phyloP scores from a whole-genome alignment of 352 stramenopile species.

The Globisporangium carolinianum region DNA sequence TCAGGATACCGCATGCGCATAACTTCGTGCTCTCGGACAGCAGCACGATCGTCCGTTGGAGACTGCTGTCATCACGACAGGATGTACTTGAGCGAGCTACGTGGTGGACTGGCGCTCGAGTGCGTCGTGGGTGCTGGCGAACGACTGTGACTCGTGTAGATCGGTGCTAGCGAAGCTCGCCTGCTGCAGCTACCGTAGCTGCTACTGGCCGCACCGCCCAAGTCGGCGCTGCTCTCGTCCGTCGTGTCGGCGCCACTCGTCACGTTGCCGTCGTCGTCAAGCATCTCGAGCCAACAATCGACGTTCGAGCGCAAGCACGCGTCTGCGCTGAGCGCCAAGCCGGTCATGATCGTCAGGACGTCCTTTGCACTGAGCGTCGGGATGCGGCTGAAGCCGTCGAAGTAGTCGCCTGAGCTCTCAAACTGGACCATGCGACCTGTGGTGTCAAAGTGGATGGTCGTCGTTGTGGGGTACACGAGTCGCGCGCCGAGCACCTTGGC shows the following conservation, averaged over 20 bases:
- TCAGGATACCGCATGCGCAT: conserved; percentile 9
- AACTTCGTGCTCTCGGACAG: too few relatives aligned
- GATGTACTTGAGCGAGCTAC: background rate
- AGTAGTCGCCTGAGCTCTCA: conserved; percentile 5
- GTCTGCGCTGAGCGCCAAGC: background rate
- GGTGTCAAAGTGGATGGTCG: conserved; percentile 6
- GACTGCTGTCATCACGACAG: background rate
- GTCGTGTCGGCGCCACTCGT: background rate
- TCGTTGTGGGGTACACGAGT: conserved; percentile 3
- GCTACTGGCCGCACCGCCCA: background rate
- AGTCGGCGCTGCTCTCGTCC: background rate
- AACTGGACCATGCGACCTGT: conserved; percentile 4
- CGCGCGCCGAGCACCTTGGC: background rate
- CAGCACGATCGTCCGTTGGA: too few relatives aligned
- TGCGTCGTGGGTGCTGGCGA: too few relatives aligned
- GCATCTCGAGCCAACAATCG: background rate
- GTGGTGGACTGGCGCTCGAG: background rate
- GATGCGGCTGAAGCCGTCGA: conserved; percentile 3
- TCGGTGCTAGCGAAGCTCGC: background rate
- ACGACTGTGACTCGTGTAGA: background rate
- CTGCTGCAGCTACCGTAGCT: background rate
- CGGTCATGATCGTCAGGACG: conserved; percentile 7
- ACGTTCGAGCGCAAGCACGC: background rate
- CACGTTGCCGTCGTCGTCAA: background rate
- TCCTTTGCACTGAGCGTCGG: background rate